phyloP scores from a whole-genome alignment of 2,329 filamentous ascomycete species.

The Whalleya microplaca region DNA sequence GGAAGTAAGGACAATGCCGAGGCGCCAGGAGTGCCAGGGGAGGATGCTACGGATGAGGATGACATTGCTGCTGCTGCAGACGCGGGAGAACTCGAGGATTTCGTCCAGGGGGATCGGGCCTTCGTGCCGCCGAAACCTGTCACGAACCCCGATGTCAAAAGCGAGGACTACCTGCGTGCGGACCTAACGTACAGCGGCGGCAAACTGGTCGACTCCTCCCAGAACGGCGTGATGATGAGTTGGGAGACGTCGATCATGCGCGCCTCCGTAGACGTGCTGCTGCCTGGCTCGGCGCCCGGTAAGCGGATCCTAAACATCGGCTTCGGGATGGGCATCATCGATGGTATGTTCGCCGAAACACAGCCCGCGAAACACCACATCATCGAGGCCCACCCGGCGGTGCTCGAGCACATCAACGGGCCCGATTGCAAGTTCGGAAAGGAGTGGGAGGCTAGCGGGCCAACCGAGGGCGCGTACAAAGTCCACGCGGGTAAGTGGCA shows the following conservation, averaged over 20 bases:
- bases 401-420: conserved; percentile 64
- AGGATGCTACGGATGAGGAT: conserved; percentile 35
- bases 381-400: conserved; percentile 81
- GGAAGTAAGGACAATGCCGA: conserved; percentile 45
- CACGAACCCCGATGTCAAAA: conserved; percentile 57
- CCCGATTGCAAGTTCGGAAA: conserved; percentile 56
- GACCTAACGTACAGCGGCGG: conserved; percentile 65
- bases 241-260: conserved; percentile 91
- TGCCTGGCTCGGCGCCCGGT: conserved; percentile 48
- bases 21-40: conserved; percentile 38
- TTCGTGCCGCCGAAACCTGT: conserved; percentile 41
- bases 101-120: conserved; percentile 33
- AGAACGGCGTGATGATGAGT: conserved; percentile 91
- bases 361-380: conserved; percentile 76
- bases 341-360: conserved; percentile 72
- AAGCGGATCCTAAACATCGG: conserved; percentile 82
- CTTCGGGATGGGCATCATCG: conserved; percentile 90
- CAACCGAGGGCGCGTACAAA: conserved; percentile 69
- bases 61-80: conserved; percentile 30
- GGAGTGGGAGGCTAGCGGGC: conserved; percentile 57
- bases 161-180: conserved; percentile 70
- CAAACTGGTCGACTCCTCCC: conserved; percentile 72
- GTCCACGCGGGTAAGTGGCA: conserved; percentile 81
- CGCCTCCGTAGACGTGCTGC: conserved; percentile 70
- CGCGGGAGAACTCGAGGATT: conserved; percentile 28